These are phyloP conservation scores for Monilinia fructicola DNA, from an alignment of 2,329 filamentous ascomycete species.

Conservation along the genomic window DNA sequence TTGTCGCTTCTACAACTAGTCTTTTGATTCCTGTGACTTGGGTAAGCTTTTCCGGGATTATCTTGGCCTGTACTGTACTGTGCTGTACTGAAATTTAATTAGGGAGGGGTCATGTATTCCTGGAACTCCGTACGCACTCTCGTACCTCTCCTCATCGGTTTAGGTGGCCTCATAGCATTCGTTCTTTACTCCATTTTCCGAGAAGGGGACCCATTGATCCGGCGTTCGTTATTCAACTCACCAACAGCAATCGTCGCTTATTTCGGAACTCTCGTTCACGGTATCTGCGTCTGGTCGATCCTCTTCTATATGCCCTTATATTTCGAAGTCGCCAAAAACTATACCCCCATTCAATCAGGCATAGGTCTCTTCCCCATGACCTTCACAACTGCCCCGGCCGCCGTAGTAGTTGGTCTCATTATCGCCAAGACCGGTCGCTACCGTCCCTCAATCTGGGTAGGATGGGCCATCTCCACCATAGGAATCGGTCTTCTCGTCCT, in stretches of 20 bases:
- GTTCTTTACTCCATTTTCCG: slow-evolving; percentile 49
- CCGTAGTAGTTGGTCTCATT: slow-evolving; percentile 54
- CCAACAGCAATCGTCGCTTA: slow-evolving; percentile 53
- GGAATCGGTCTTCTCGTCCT: slow-evolving; percentile 57
- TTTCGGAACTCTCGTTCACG: slow-evolving; percentile 53
- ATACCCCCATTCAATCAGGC: slow-evolving; percentile 51
- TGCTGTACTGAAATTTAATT: slow-evolving; percentile 10
- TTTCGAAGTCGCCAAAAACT: slow-evolving; percentile 52
- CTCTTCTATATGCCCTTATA: slow-evolving; percentile 55
- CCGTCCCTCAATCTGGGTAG: slow-evolving; percentile 49
- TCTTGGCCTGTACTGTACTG: background rate
- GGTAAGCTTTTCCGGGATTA: slow-evolving; percentile 40
- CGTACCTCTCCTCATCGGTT: slow-evolving; percentile 57
- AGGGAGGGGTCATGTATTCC: slow-evolving; percentile 59
- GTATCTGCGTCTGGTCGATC: slow-evolving; percentile 52
- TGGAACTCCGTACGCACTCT: slow-evolving; percentile 63
- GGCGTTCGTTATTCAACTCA: slow-evolving; percentile 44
- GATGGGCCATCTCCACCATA: slow-evolving; percentile 59
- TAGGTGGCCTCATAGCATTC: slow-evolving; percentile 51
- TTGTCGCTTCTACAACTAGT: slow-evolving; percentile 56
- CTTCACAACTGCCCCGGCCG: slow-evolving; percentile 59
- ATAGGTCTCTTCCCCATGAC: slow-evolving; percentile 58
- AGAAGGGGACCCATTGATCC: slow-evolving; percentile 40
- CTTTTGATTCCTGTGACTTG: slow-evolving; percentile 62
- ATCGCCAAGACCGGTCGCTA: slow-evolving; percentile 58